Percentiles rank a stretch among this genome's conserved stretches.
Evolutionary conservation across 1,284 basidiomycete genomes (phyloP).

Genomic region (Pholiota adiposa): DNA sequence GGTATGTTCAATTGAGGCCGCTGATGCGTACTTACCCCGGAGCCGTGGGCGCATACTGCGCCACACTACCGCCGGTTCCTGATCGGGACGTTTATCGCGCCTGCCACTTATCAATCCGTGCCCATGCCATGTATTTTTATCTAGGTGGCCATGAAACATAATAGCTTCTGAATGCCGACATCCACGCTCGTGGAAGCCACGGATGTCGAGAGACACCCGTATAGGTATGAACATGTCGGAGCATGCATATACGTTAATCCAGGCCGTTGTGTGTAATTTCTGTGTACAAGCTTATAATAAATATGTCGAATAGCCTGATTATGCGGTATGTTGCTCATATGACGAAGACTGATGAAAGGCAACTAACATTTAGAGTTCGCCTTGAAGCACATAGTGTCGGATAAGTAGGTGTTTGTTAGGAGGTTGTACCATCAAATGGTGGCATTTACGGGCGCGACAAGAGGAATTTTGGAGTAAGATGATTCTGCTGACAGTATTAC

Average conservation of each 20-base stretch:
- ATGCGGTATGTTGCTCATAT: neutral
- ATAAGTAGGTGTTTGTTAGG: neutral
- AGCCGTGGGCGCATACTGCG: neutral
- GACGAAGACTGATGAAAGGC: neutral
- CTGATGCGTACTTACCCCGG: slow-evolving; percentile 7
- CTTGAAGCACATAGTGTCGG: neutral
- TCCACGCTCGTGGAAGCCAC: neutral
- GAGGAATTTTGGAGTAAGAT: neutral
- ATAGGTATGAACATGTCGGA: neutral
- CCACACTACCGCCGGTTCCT: neutral
- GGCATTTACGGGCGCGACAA: neutral
- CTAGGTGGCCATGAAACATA: neutral
- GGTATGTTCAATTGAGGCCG: neutral
- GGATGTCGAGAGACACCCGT: neutral
- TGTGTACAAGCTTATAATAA: neutral
- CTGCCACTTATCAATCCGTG: neutral
- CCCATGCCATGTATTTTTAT: neutral
- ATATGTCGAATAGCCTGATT: neutral
- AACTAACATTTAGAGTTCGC: neutral
- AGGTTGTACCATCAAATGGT: neutral
- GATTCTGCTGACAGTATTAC: neutral
- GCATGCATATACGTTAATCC: neutral
- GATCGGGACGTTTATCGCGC: neutral
- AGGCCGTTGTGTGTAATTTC: too few relatives aligned
- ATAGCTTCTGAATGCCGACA: neutral